A percentile compares a stretch with the other conserved stretches of the same genome.
phyloP scores from a whole-genome alignment of 2,329 filamentous ascomycete genomes.

The Magnaporthiopsis poae region DNA sequence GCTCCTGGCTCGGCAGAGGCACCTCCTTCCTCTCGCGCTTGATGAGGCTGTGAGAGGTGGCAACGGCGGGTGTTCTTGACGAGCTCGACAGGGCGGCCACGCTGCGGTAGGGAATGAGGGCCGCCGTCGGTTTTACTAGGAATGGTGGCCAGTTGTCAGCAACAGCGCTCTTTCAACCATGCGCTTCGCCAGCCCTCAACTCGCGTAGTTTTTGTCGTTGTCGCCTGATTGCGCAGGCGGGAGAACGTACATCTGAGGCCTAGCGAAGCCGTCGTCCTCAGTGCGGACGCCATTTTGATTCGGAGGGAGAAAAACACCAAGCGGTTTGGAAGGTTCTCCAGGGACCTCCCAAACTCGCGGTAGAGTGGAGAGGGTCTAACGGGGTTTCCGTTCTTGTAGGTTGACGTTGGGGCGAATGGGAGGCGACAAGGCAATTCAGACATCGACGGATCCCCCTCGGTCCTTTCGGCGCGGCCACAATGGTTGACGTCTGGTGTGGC shows the following conservation, averaged over 20 bases:
- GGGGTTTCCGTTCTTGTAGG: background rate
- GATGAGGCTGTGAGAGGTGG: conserved; percentile 40
- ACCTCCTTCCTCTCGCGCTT: conserved; percentile 58
- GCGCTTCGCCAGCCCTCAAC: background rate
- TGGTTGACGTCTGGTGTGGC: background rate
- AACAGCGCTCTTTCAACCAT: background rate
- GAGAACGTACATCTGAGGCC: conserved; percentile 28
- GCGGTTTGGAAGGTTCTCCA: background rate
- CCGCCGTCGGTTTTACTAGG: conserved; percentile 9
- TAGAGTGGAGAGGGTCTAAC: conserved; percentile 5
- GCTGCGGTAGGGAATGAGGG: conserved; percentile 44
- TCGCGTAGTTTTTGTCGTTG: background rate
- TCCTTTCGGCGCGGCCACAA: background rate
- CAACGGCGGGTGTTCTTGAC: conserved; percentile 50
- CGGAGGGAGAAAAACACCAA: background rate
- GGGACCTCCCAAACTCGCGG: background rate
- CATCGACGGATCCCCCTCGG: background rate
- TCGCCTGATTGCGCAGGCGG: background rate
- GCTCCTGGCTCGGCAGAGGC: conserved; percentile 66
- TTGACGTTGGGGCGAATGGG: background rate
- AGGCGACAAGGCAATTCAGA: background rate
- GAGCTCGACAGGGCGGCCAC: conserved; percentile 57
- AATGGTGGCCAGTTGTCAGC: background rate
- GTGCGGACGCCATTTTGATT: conserved; percentile 35
- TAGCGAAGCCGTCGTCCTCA: conserved; percentile 42